Evolutionary conservation across 2,329 filamentous ascomycete species (phyloP), one percentile per base, ranked within the genome.

Genomic region (Albophoma yamanashiensis): DNA sequence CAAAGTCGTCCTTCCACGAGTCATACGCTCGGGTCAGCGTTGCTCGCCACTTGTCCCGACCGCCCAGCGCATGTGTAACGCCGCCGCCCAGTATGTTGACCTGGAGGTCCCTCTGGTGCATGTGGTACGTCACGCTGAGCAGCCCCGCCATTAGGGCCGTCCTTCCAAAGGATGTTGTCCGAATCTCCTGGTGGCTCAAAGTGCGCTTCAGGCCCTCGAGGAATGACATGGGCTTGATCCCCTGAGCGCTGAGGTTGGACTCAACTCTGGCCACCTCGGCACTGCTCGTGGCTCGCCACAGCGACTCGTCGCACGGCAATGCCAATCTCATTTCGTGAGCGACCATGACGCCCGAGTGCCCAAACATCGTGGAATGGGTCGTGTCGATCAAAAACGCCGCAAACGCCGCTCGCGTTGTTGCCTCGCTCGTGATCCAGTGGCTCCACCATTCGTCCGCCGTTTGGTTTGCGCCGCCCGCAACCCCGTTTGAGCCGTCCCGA

Each of bases 331-430:
- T 91, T 73, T 97, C 94, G 68, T 97, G 92, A 2, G 92, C 92
- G 9, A 96, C 92, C 93, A 97, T 97, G 52, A 95, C 92, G 0
- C 91, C 93, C 3, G 92, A 94, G 73, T 97, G 94, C 0, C 93
- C 94, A 73, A 97, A 97, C 89, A 99, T 97, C 36, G 92, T 96
- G 1, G 92, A 92, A 73, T 99, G 94, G 1, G 92, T 95, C 5
- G 92, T 96, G 72, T 99, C 94, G 64, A 97, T 88, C 52, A 97
- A 86, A 70, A 97, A 97, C 0, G 94, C 94, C 0, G 90, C 92
- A 75, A 97, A 97, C 0, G 93, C 94, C 4, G 89, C 91, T 61
- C 94, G 85, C 38, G 91, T 82, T 0, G 92, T 97, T 1, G 93
- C 89, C 72, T 99, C 94, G 57, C 92, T 92, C 15, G 88, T 92